Percentiles rank a stretch among this genome's conserved stretches.
Conservation (phyloP, 1,139 yeast species). For the Sugiyamaella sp. region DNA sequence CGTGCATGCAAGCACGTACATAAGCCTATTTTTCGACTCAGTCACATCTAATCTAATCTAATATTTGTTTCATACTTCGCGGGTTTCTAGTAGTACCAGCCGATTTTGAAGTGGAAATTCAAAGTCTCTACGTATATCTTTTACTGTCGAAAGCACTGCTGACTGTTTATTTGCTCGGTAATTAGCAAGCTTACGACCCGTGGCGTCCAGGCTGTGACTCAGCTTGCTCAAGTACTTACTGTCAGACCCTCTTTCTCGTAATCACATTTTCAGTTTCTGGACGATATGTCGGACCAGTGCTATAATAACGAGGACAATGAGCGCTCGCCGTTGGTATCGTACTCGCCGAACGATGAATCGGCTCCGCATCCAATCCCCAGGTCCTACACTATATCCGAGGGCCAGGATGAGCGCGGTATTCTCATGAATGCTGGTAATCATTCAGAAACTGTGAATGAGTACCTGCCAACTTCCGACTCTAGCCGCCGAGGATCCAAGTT, state of each 20-base stretch:
- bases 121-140: no score
- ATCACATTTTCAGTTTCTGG: no score
- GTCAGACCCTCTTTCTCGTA: no score
- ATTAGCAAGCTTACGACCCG: no score
- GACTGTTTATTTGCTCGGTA: no score
- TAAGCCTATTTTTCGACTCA: neutral
- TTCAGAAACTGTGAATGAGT: conserved; percentile 5
- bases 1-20: neutral
- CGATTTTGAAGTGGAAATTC: no score
- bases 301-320: neutral
- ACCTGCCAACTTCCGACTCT: neutral
- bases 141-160: no score
- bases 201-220: no score
- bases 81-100: neutral
- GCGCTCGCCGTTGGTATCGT: neutral
- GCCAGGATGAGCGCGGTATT: conserved; percentile 5
- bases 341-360: neutral
- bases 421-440: conserved; percentile 2
- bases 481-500: conserved; percentile 3
- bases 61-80: neutral
- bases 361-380: neutral
- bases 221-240: no score
- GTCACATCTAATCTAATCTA: neutral
- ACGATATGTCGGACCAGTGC: neutral
- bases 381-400: neutral